A percentile compares a stretch with the other conserved stretches of the same genome.
phyloP scores from a whole-genome alignment of 1,284 basidiomycete species.

The Kalmanozyma brasiliensis region DNA sequence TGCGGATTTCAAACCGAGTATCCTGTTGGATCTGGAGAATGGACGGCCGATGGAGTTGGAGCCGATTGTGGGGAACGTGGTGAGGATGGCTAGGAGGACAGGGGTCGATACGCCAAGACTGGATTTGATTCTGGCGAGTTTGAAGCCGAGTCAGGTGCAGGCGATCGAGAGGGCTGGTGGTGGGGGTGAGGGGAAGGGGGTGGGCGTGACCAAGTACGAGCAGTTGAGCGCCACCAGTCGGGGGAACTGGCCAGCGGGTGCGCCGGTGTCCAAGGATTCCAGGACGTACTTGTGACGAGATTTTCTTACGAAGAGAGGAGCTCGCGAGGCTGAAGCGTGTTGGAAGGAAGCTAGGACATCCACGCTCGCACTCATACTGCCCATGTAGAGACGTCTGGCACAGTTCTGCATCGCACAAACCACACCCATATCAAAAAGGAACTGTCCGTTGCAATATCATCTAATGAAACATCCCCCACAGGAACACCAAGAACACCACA shows the following conservation, averaged over 20 bases:
- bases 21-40: constrained; percentile 61
- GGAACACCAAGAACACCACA: constrained; percentile 71
- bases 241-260: constrained; percentile 42
- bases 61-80: constrained; percentile 54
- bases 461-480: constrained; percentile 37
- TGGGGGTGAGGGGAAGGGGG: background rate
- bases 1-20: constrained; percentile 56
- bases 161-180: constrained; percentile 21
- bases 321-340: too few relatives aligned
- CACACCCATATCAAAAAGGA: too few relatives aligned
- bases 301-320: too few relatives aligned
- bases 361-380: too few relatives aligned
- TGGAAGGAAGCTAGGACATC: too few relatives aligned
- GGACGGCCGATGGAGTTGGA: constrained; percentile 62
- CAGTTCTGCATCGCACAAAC: too few relatives aligned
- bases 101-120: constrained; percentile 57
- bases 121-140: constrained; percentile 55
- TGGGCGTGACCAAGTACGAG: constrained; percentile 8
- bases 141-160: constrained; percentile 52
- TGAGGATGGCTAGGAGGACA: constrained; percentile 37
- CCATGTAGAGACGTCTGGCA: too few relatives aligned
- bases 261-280: constrained; percentile 21
- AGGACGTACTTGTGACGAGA: constrained; percentile 27
- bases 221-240: constrained; percentile 26
- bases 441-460: too few relatives aligned